phyloP scores from a whole-genome alignment of 1,284 basidiomycete species.

The Kalmanozyma brasiliensis region DNA sequence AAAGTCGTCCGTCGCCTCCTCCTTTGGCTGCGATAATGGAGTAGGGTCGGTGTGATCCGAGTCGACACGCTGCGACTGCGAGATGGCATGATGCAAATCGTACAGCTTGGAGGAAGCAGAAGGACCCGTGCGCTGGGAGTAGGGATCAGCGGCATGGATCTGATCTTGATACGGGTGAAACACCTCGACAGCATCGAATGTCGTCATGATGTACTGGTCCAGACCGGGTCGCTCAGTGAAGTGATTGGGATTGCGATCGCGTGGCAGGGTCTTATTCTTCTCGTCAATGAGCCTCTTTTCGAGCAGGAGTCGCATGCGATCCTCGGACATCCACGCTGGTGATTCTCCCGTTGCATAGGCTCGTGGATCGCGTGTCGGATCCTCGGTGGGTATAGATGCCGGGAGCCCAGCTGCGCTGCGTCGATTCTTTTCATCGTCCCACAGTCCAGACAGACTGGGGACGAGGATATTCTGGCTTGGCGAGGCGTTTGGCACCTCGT shows the following conservation, averaged over 20 bases:
- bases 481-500: conserved; percentile 18
- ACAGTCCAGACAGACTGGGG: conserved; percentile 86
- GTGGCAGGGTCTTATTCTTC: conserved; percentile 69
- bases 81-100: conserved; percentile 47
- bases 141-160: conserved; percentile 37
- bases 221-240: conserved; percentile 66
- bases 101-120: conserved; percentile 46
- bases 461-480: conserved; percentile 77
- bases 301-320: conserved; percentile 65
- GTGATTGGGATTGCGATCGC: conserved; percentile 33
- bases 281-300: conserved; percentile 64
- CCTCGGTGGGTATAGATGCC: conserved; percentile 47
- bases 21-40: conserved; percentile 12
- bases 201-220: conserved; percentile 81
- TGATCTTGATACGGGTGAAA: conserved; percentile 53
- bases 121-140: conserved; percentile 43
- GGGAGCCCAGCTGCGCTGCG: conserved; percentile 69
- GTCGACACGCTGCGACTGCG: conserved; percentile 58
- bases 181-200: conserved; percentile 79
- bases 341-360: conserved; percentile 38
- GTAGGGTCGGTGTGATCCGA: conserved; percentile 40
- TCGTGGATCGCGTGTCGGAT: conserved; percentile 46
- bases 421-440: conserved; percentile 89
- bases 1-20: conserved; percentile 49
- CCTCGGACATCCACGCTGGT: conserved; percentile 64